These are phyloP conservation scores for Diaporthe capsici DNA, from an alignment of 2,329 filamentous ascomycete genomes.

Conservation along the genomic window DNA sequence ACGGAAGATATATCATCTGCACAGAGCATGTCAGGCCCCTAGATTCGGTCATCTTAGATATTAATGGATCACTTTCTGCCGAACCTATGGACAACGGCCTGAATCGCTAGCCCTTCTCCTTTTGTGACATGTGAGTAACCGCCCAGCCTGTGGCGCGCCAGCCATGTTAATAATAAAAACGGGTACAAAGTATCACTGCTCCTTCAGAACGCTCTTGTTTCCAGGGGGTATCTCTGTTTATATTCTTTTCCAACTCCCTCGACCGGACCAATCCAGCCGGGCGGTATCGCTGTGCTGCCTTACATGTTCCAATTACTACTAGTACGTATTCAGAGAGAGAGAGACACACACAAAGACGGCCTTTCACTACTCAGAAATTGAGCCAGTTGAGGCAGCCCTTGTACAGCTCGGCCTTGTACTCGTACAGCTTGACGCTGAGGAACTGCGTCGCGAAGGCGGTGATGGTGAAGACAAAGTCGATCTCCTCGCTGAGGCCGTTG, in stretches of 20 bases:
- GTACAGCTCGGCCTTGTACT: slow-evolving; percentile 35
- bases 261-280: slow-evolving; percentile 10
- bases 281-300: not conserved
- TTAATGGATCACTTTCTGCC: slow-evolving; percentile 31
- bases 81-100: not conserved
- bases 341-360: not conserved
- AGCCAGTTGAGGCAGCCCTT: slow-evolving; percentile 35
- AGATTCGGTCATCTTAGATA: slow-evolving; percentile 19
- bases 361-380: not conserved
- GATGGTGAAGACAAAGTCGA: slow-evolving; percentile 35
- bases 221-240: slow-evolving; percentile 21
- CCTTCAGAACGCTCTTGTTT: slow-evolving; percentile 26
- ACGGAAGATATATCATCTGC: not conserved
- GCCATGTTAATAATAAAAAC: not conserved
- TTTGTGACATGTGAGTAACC: slow-evolving; percentile 1
- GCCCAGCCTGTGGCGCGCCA: slow-evolving; percentile 22
- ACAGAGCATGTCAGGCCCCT: not conserved
- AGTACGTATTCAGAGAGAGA: not conserved
- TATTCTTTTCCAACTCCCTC: not conserved
- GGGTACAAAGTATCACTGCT: not conserved
- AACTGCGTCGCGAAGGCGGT: slow-evolving; percentile 39
- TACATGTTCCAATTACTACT: not conserved
- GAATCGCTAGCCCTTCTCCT: not conserved
- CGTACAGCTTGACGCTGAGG: slow-evolving; percentile 33
- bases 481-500: slow-evolving; percentile 37